Base-by-base conservation (phyloP, 257 asterid genomes). In the Avicennia marina region DNA sequence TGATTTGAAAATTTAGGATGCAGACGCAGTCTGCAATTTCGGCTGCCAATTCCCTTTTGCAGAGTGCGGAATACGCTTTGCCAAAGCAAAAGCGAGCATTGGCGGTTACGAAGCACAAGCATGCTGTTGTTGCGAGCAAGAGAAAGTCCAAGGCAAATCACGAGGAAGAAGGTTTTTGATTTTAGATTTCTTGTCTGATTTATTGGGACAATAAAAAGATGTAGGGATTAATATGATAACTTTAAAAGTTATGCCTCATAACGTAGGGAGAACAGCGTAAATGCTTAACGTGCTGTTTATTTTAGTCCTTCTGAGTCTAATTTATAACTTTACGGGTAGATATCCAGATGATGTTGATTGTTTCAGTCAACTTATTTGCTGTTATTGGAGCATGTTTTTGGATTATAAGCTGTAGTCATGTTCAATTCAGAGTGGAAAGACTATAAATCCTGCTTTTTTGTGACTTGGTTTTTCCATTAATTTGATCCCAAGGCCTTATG, bases 51-150 rank as follows among this genome's bases (percentile, higher is more conserved):
- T 60, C 76, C 46, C 86, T 90, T 47, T 58, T 85, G 66, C 94
- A 81, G 63, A 85, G 84, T 34, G 88, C 85, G 50, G 95, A 90
- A 60, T 79, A 63, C 57, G 80, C 77, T 60, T 70, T 90, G 64
- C 96, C 95, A 15, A 90, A 87, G 62, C 95, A 83, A 57, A 90
- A 79, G 75, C 73, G 77, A 68, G 70, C 70, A 11, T 50, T 69
- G 80, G 96, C 90, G 16, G 79, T 79, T 21, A 66, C 56, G 46
- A 95, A 72, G 69, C 64, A 69, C 66, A 91, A 81, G 70, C 94
- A 76, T 38, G 96, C 95, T 5, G 72, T 83, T 64, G 86, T 91
- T 63, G 69, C 83, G 1, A 61, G 66, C 32, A 90, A 89, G 78
- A 75, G 96, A 74, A 79, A 75, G 56, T 41, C 70, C 60, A 88